Conservation (phyloP, 2,329 filamentous ascomycete genomes). For the Fusarium sp. region DNA sequence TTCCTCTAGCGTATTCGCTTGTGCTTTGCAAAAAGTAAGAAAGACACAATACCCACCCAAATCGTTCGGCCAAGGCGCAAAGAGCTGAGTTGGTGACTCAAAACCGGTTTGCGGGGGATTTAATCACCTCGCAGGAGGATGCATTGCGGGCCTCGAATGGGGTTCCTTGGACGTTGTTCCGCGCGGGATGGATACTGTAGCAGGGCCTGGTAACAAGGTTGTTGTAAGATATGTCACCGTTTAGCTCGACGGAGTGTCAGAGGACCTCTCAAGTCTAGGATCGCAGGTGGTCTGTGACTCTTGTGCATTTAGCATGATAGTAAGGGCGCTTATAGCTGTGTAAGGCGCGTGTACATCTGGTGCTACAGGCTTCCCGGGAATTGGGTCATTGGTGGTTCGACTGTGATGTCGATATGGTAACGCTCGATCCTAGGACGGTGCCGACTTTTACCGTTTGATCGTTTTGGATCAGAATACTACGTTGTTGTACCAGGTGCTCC, state of each 20-base stretch:
- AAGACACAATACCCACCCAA: constrained; percentile 19
- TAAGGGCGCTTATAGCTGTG: constrained; percentile 16
- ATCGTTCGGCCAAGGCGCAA: constrained; percentile 20
- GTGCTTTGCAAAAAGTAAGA: neutral
- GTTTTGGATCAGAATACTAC: neutral
- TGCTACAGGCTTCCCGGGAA: constrained; percentile 30
- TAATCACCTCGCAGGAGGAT: constrained; percentile 41
- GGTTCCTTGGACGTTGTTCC: neutral
- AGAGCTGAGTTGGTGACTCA: constrained; percentile 19
- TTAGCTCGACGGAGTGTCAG: neutral
- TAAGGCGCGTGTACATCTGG: constrained; percentile 7
- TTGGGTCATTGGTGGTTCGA: constrained; percentile 39
- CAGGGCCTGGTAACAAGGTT: constrained; percentile 6
- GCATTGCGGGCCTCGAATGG: constrained; percentile 40
- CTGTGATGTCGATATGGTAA: constrained; percentile 29
- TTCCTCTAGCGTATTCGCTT: constrained; percentile 3
- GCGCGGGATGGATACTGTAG: constrained; percentile 14
- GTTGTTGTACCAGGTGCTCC: neutral
- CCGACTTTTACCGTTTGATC: constrained; percentile 1
- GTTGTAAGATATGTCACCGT: constrained; percentile 14
- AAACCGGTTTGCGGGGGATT: constrained; percentile 42
- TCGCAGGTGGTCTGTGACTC: constrained; percentile 24
- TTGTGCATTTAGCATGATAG: constrained; percentile 17
- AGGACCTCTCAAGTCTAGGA: no score
- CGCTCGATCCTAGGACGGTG: constrained; percentile 3